phyloP scores from a whole-genome alignment of 371 early-diverging fungal species.

The Mortierella sp. region DNA sequence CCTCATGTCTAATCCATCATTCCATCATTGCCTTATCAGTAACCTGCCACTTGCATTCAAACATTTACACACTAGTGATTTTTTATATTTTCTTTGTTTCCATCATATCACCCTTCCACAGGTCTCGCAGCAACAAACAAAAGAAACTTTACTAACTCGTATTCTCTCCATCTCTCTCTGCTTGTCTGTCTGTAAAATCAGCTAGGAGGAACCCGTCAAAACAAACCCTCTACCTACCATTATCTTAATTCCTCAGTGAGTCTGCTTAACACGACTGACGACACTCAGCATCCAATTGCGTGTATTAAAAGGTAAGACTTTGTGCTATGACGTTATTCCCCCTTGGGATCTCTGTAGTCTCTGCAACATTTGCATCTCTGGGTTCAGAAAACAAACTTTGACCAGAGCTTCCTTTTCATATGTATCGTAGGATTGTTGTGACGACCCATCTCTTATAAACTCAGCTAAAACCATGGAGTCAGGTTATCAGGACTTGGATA shows the following conservation, averaged over 20 bases:
- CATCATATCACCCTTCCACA: no score
- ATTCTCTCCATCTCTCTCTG: background rate
- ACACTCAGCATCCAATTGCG: background rate
- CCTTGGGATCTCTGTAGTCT: background rate
- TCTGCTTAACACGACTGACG: background rate
- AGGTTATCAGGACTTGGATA: constrained; percentile 28
- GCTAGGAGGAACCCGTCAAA: no score
- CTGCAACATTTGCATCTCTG: background rate
- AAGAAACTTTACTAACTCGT: background rate
- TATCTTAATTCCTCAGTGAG: no score
- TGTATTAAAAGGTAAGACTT: background rate
- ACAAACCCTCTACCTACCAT: no score
- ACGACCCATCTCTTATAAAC: constrained; percentile 6
- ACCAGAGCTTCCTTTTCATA: background rate
- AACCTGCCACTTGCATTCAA: no score
- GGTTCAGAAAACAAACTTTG: background rate
- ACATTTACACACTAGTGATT: no score
- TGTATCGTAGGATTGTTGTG: background rate
- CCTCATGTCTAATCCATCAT: no score
- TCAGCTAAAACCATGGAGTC: constrained; percentile 16
- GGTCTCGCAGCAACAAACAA: no score
- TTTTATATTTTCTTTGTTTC: no score
- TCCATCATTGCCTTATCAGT: no score
- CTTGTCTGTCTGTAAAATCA: background rate
- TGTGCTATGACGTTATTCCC: background rate